These are phyloP conservation scores for Skeletonema grethae DNA, from an alignment of 108 stramenopile species.

Conservation along the genomic window DNA sequence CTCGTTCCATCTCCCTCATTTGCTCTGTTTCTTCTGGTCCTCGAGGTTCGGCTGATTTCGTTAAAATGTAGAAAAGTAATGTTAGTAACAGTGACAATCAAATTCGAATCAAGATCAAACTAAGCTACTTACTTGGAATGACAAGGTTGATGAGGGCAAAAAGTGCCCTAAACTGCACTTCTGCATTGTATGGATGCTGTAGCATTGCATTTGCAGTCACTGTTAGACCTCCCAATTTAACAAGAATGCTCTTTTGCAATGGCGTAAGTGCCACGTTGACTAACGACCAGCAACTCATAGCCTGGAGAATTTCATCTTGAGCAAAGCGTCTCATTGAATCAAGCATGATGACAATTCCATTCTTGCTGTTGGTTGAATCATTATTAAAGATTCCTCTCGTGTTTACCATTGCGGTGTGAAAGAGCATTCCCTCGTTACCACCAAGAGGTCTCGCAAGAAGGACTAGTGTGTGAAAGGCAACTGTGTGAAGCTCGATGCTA, in stretches of 20 bases:
- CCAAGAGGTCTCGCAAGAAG: slow-evolving; percentile 90
- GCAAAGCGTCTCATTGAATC: slow-evolving; percentile 84
- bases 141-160: slow-evolving; percentile 95
- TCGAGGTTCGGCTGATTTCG: slow-evolving; percentile 13
- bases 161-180: slow-evolving; percentile 93
- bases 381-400: slow-evolving; percentile 61
- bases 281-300: slow-evolving; percentile 94
- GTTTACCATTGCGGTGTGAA: slow-evolving; percentile 82
- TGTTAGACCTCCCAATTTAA: slow-evolving; percentile 80
- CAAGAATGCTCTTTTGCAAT: slow-evolving; percentile 78
- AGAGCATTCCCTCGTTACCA: slow-evolving; percentile 91
- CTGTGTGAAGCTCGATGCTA: slow-evolving; percentile 76
- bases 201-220: slow-evolving; percentile 84
- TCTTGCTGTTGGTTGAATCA: slow-evolving; percentile 54
- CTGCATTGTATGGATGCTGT: slow-evolving; percentile 79
- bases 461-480: slow-evolving; percentile 90
- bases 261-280: slow-evolving; percentile 92
- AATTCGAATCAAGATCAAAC: not conserved
- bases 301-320: slow-evolving; percentile 77
- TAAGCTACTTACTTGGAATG: slow-evolving; percentile 70
- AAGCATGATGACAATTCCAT: slow-evolving; percentile 88
- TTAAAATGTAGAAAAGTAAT: not conserved
- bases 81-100: not conserved
- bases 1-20: slow-evolving; percentile 45
- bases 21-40: slow-evolving; percentile 46